Base-by-base conservation (phyloP, 2,329 filamentous ascomycete genomes). In the Hymenoscyphus linearis region DNA sequence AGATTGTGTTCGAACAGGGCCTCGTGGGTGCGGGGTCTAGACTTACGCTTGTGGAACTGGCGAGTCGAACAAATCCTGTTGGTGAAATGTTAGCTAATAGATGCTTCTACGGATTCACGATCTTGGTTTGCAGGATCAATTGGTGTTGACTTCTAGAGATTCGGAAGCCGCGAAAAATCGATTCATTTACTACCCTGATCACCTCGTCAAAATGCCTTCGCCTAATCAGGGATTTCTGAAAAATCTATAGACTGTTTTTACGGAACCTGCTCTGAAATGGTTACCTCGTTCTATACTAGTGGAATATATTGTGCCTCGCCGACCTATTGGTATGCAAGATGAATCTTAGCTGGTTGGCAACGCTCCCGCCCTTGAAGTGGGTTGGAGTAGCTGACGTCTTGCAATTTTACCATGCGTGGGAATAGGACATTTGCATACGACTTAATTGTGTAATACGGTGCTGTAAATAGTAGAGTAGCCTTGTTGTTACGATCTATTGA, bases 131-230 rank as follows among this genome's bases (percentile, higher is more conserved):
- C 67, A 77, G 54, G 73, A 84, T 59, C 77, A 88, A 61, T 72
- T 91, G 35, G 73, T 86, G 57, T 77, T 77, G 69, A 85, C 80
- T 53, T 74, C 74, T 3, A 82, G 76, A 50, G 72, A 72, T 34
- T 79, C 82, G 4, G 76, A 81, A 58, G 79, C 80, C 58, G 79
- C 85, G 10, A 74, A 73, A 59, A 88, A 87, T 71, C 88, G 92
- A 64, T 97, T 87, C 74, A 79, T 98, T 62, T 97, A 95, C 80
- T 96, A 96, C 70, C 90, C 90, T 1, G 89, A 96, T 72, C 90
- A 87, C 70, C 82, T 95, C 34, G 88, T 91, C 58, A 79, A 80
- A 26, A 75, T 90, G 69, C 85, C 86, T 76, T 7, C 78, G 75
- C 0, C 67, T 74, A n/a, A n/a, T 18, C 69, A 72, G 53, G 62